phyloP scores from a whole-genome alignment of 441 rosid species.

The Corymbia calophylla region DNA sequence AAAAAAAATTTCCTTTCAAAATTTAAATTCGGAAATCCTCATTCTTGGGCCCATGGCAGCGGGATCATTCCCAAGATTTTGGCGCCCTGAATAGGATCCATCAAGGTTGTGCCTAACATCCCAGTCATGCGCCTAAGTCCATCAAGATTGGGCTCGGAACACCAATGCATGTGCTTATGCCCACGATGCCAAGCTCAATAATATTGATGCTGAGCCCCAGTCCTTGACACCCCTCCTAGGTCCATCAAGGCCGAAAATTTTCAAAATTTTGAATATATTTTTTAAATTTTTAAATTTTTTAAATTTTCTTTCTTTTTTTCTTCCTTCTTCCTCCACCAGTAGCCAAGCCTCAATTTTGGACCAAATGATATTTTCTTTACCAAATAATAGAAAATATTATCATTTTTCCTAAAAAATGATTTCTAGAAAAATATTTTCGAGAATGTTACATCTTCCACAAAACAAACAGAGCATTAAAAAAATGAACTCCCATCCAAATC shows the following conservation, averaged over 20 bases:
- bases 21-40: rapidly evolving
- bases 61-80: neutral
- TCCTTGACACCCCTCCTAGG: rapidly evolving
- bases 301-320: too few species aligned
- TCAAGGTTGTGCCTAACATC: rapidly evolving
- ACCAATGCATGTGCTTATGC: rapidly evolving
- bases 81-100: neutral
- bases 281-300: too few species aligned
- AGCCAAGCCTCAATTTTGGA: neutral
- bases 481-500: neutral
- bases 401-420: too few species aligned
- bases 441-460: rapidly evolving
- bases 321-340: neutral
- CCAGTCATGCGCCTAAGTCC: rapidly evolving
- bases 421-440: rapidly evolving
- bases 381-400: too few species aligned
- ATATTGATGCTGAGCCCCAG: rapidly evolving
- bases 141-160: rapidly evolving
- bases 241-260: too few species aligned
- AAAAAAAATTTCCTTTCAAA: neutral
- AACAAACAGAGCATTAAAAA: rapidly evolving
- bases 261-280: too few species aligned
- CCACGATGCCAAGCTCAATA: rapidly evolving
- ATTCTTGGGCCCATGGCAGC: rapidly evolving
- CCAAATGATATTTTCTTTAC: neutral